Conservation (phyloP, 306 rosid species). For the Astragalus membranaceus region DNA sequence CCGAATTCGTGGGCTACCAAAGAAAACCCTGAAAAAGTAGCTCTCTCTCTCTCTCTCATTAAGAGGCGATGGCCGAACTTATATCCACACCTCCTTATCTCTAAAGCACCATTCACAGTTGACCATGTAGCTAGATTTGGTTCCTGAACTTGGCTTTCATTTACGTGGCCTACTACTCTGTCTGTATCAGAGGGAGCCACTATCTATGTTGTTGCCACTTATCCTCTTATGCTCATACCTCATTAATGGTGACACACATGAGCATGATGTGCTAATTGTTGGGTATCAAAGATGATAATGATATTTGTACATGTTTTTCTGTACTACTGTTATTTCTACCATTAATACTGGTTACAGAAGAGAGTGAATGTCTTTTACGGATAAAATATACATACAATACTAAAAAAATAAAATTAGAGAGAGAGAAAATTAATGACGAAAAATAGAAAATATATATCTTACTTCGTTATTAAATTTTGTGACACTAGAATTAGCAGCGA, state of each 20-base stretch:
- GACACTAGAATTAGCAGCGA: too few relatives aligned
- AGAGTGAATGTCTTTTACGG: too few relatives aligned
- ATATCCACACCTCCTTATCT: background rate
- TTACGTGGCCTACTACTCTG: slow-evolving; percentile 26
- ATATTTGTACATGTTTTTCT: background rate
- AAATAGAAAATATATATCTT: too few relatives aligned
- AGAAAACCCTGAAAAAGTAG: background rate
- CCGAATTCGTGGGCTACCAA: slow-evolving; percentile 21
- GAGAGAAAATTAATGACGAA: too few relatives aligned
- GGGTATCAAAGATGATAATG: background rate
- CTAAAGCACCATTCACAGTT: background rate
- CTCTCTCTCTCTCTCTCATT: too few relatives aligned
- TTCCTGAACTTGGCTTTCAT: slow-evolving; percentile 12
- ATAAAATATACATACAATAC: too few relatives aligned
- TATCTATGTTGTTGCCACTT: slow-evolving; percentile 36
- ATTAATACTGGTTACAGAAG: too few relatives aligned
- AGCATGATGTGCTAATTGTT: background rate
- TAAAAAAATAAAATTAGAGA: too few relatives aligned
- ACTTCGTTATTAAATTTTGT: too few relatives aligned
- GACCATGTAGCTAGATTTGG: slow-evolving; percentile 5
- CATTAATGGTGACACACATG: background rate
- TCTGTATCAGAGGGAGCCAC: slow-evolving; percentile 43
- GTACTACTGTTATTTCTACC: too few relatives aligned
- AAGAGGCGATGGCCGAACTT: too few relatives aligned
- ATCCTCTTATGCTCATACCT: slow-evolving; percentile 7